Evolutionary conservation across 1,139 yeast species (phyloP).

Genomic region (Suhomyces bokatorum): DNA sequence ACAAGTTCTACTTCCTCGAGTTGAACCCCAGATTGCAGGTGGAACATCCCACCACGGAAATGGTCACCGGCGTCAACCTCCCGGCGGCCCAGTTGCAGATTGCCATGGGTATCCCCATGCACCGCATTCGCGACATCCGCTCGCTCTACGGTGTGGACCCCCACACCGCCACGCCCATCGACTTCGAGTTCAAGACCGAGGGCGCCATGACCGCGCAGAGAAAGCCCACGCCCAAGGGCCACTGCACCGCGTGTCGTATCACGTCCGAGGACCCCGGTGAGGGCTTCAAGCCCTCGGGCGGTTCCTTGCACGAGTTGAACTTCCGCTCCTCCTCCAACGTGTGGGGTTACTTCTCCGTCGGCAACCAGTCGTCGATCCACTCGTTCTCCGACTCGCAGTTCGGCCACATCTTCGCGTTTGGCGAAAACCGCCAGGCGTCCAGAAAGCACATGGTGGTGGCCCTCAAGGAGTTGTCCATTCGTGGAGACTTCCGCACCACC

Average conservation of each 20-base stretch:
- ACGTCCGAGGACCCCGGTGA: slow-evolving; percentile 99
- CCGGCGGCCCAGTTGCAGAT: slow-evolving; percentile 98
- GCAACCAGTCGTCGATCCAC: slow-evolving; percentile 95
- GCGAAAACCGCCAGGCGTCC: slow-evolving; percentile 96
- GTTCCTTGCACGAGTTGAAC: slow-evolving; percentile 91
- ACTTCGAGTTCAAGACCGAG: slow-evolving; percentile 80
- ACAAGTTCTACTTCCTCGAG: slow-evolving; percentile 93
- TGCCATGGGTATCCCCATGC: slow-evolving; percentile 99
- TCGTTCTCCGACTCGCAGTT: slow-evolving; percentile 97
- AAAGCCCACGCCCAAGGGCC: slow-evolving; percentile 94
- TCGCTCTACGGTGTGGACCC: slow-evolving; percentile 94
- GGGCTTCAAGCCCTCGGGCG: slow-evolving; percentile 98
- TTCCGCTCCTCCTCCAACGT: slow-evolving; percentile 96
- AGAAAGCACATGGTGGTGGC: slow-evolving; percentile 99
- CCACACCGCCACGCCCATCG: slow-evolving; percentile 84
- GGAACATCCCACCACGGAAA: slow-evolving; percentile 99
- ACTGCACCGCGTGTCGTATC: slow-evolving; percentile 98
- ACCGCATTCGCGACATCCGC: slow-evolving; percentile 90
- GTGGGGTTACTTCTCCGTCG: slow-evolving; percentile 98
- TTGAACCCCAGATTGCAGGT: slow-evolving; percentile 97
- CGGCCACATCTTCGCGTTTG: slow-evolving; percentile 98
- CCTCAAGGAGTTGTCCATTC: slow-evolving; percentile 87
- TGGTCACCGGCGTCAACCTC: slow-evolving; percentile 96
- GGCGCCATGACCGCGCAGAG: slow-evolving; percentile 77
- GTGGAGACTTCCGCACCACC: slow-evolving; percentile 98